Base-by-base conservation (phyloP, 139 green algal genomes). In the Microglena sp. region DNA sequence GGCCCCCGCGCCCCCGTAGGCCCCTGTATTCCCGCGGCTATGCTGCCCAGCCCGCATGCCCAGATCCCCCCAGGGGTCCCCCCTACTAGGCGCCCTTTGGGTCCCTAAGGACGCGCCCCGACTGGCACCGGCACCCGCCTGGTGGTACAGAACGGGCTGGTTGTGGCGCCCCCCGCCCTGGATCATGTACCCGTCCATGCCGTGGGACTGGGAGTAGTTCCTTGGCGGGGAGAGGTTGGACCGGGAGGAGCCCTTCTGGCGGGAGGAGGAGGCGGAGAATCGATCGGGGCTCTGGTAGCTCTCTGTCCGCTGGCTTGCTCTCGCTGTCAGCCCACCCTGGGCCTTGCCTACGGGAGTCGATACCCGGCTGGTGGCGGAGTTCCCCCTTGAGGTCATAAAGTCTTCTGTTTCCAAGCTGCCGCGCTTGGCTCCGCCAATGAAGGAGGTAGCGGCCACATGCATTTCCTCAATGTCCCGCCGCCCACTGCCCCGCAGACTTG, bases 391-490 rank as follows among this genome's bases (percentile, higher is more conserved):
- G 58, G 27, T 36, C 34, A 53, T 3, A 15, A 56, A 33, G 55
- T 18, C 33, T 68, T 69, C 8, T 54, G 60, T n/a, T n/a, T n/a
- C n/a, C n/a, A n/a, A n/a, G n/a, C n/a, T n/a, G n/a, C n/a, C n/a
- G n/a, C n/a, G n/a, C n/a, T n/a, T n/a, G n/a, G n/a, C n/a, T n/a
- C n/a, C n/a, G n/a, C n/a, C n/a, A n/a, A n/a, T n/a, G n/a, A n/a
- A n/a, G n/a, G n/a, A n/a, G n/a, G n/a, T n/a, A 33, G 72, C 78
- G 27, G 69, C 68, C 11, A 57, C 64, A 40, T 82, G 71, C 78
- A 85, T 75, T 43, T 85, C 78, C n/a, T 76, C 62, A 24, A 85
- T 74, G 50, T 85, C 78, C 3, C 78, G 62, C 5, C 75, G 62
- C 27, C 78, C 78, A 46, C 78, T 78, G 53, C 71, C 75, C 1